phyloP scores from a whole-genome alignment of 2,329 filamentous ascomycete species.

The Calonectria ilicicola region DNA sequence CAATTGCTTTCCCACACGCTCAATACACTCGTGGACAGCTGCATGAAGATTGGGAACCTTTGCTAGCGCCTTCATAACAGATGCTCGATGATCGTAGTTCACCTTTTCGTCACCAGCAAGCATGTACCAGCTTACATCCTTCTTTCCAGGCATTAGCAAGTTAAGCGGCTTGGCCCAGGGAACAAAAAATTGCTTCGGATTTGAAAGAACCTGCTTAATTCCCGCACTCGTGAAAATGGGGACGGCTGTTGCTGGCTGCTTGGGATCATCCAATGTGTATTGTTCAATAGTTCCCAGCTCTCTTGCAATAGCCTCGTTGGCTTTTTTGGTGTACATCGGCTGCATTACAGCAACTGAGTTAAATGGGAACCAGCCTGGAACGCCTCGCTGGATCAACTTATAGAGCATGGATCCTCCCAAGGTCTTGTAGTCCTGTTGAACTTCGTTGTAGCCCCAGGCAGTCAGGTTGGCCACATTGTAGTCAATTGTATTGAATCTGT shows the following conservation, averaged over 20 bases:
- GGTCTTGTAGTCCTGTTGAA: conserved; percentile 46
- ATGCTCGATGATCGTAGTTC: conserved; percentile 48
- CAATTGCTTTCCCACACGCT: conserved; percentile 52
- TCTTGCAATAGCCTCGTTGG: conserved; percentile 53
- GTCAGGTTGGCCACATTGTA: conserved; percentile 57
- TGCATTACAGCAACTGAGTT: conserved; percentile 59
- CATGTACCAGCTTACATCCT: conserved; percentile 54
- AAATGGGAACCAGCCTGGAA: conserved; percentile 57
- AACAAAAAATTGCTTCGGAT: conserved; percentile 47
- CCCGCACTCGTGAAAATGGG: conserved; percentile 39
- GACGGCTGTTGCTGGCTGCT: conserved; percentile 47
- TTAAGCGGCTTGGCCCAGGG: conserved; percentile 50
- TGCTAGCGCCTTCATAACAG: conserved; percentile 45
- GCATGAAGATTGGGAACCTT: conserved; percentile 49
- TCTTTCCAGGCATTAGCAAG: conserved; percentile 50
- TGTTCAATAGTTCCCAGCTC: conserved; percentile 49
- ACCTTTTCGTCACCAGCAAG: conserved; percentile 49
- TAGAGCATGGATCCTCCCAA: conserved; percentile 58
- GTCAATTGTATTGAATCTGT: conserved; percentile 69
- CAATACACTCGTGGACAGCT: conserved; percentile 48
- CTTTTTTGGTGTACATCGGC: conserved; percentile 58
- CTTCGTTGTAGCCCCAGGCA: conserved; percentile 56
- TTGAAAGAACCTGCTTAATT: conserved; percentile 48
- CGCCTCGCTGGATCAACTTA: conserved; percentile 58
- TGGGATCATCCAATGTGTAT: conserved; percentile 50